Conservation (phyloP, 805 yeast genomes). For the Candida takata region DNA sequence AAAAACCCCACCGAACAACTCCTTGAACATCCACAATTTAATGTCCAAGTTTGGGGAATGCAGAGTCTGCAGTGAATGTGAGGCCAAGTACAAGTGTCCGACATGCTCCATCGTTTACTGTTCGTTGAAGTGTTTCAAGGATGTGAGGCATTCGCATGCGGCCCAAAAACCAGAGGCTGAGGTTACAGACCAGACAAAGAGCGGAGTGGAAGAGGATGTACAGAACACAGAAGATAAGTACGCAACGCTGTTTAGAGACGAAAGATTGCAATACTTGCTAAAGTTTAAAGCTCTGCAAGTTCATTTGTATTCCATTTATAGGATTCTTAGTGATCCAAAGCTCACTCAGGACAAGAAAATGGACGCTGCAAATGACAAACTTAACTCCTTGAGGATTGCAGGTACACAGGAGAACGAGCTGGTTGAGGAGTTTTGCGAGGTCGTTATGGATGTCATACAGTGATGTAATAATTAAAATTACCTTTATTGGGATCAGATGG, state of each 20-base stretch:
- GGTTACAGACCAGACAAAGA: background rate
- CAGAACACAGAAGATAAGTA: conserved; percentile 21
- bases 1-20: background rate
- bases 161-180: background rate
- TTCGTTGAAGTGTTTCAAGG: conserved; percentile 54
- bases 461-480: background rate
- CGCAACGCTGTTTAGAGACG: conserved; percentile 31
- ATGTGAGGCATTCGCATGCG: conserved; percentile 28
- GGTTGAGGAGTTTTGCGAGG: conserved; percentile 59
- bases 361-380: conserved; percentile 54
- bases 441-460: conserved; percentile 10
- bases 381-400: conserved; percentile 51
- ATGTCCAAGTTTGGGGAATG: conserved; percentile 11
- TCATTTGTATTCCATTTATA: conserved; percentile 45
- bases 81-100: conserved; percentile 53
- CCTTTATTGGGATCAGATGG: background rate
- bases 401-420: conserved; percentile 62
- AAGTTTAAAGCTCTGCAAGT: conserved; percentile 45
- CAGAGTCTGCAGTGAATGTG: conserved; percentile 14
- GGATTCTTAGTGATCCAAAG: conserved; percentile 35
- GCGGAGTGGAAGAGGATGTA: background rate
- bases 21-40: too few relatives aligned
- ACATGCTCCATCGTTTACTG: conserved; percentile 40
- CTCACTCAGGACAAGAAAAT: conserved; percentile 48
- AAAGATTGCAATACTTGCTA: conserved; percentile 38